Conservation (phyloP, 306 rosid genomes). For the Medicago lupulina region DNA sequence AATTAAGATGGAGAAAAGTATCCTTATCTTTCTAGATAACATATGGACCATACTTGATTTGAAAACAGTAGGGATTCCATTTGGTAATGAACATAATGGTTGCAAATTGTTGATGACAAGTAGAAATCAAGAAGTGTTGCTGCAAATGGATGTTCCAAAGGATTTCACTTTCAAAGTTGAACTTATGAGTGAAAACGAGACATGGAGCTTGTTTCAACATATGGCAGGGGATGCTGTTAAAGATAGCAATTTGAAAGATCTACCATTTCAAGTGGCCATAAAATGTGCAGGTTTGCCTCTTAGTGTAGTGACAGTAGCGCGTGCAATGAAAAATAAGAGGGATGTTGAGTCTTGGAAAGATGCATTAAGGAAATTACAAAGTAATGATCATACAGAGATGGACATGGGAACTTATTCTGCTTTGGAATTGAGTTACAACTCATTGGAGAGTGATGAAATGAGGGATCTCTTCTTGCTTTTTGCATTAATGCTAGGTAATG, state of each 20-base stretch:
- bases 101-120: slow-evolving; percentile 4
- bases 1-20: neutral
- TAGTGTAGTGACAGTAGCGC: neutral
- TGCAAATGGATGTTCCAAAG: neutral
- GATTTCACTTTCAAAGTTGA: slow-evolving; percentile 8
- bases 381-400: neutral
- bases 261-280: slow-evolving; percentile 14
- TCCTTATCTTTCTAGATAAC: slow-evolving; percentile 1
- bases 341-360: neutral
- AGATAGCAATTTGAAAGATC: neutral
- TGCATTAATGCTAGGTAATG: neutral
- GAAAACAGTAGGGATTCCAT: slow-evolving; percentile 11
- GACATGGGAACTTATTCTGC: neutral
- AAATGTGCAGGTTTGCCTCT: slow-evolving; percentile 9
- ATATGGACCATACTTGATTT: neutral
- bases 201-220: slow-evolving; percentile 14
- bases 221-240: neutral
- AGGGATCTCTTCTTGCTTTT: slow-evolving; percentile 7
- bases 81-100: neutral
- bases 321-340: neutral
- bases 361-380: neutral
- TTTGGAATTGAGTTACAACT: slow-evolving; percentile 6
- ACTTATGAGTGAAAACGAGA: neutral
- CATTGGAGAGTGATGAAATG: neutral
- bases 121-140: neutral